Base-by-base conservation (phyloP, 208 protist genomes). In the Trypanosoma platydactyli region DNA sequence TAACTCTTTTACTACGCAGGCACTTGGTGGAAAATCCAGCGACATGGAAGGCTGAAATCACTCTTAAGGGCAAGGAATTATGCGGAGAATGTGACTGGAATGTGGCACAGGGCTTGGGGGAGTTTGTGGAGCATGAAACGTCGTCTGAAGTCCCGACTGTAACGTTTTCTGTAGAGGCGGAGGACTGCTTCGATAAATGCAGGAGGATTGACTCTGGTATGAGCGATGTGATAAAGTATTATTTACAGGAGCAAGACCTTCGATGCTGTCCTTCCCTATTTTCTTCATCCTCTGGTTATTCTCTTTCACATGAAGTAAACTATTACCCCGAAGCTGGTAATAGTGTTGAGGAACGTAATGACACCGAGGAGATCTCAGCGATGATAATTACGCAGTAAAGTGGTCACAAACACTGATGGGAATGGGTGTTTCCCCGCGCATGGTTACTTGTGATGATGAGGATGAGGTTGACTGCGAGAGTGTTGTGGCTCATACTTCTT, bases 101-200 rank as follows among this genome's bases (percentile, higher is more conserved):
- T 16, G 29, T 30, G 51, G 25, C 16, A 20, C 5, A 35, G 25
- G 5, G 6, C 5, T 56, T 3, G 15, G 45, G 45, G 12, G 45
- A 50, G 3, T 3, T 18, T 13, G 20, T 6, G 20, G 45, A 13
- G 6, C 4, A 50, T 3, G 5, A 18, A 13, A 18, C 13, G 20
- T 3, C 4, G 20, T 3, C 4, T 6, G 20, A 50, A 6, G 20
- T 13, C 3, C 20, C 45, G 15, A 25, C 2, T 50, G 45, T 56
- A 15, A 56, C 51, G 29, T 3, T 56, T 35, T 35, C 13, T 35
- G 51, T 56, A 15, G 4, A 3, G 5, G 51, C 51, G 15, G 51
- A 18, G 15, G 3, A 56, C 25, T 56, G 51, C 51, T 56, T 56
- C 29, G 51, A 56, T 35, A 56, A 56, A 29, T 56, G 51, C 25